A percentile compares a stretch with the other conserved stretches of the same genome.
Evolutionary conservation across 495 filamentous ascomycete genomes (phyloP).

Genomic region (Rhizodiscina lignyota): DNA sequence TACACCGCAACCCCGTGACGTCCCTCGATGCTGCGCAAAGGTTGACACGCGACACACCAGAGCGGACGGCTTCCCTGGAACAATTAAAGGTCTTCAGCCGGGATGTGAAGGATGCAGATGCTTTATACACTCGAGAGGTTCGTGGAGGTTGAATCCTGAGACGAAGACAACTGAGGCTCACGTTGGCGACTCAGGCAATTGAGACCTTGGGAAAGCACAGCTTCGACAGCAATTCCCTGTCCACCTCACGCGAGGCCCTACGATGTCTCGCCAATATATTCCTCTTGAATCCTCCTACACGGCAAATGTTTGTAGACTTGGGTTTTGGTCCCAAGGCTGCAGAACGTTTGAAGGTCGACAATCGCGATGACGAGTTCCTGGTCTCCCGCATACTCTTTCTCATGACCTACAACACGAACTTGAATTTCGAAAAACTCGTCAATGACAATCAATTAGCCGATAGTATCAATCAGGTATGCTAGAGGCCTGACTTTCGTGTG

Average conservation of each 20-base stretch:
- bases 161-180: background rate
- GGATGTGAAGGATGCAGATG: slow-evolving; percentile 48
- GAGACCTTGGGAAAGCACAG: slow-evolving; percentile 53
- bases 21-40: background rate
- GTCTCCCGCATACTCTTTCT: slow-evolving; percentile 69
- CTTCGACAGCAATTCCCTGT: slow-evolving; percentile 38
- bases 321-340: slow-evolving; percentile 56
- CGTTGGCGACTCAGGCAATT: slow-evolving; percentile 42
- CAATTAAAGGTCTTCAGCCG: slow-evolving; percentile 68
- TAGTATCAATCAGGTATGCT: slow-evolving; percentile 43
- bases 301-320: slow-evolving; percentile 70
- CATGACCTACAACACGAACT: slow-evolving; percentile 63
- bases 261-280: slow-evolving; percentile 80
- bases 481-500: background rate
- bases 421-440: slow-evolving; percentile 52
- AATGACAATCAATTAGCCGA: slow-evolving; percentile 53
- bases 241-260: slow-evolving; percentile 59
- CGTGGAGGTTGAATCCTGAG: slow-evolving; percentile 3
- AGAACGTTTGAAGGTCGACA: slow-evolving; percentile 47
- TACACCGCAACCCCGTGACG: background rate
- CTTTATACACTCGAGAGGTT: slow-evolving; percentile 68
- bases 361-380: slow-evolving; percentile 77
- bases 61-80: slow-evolving; percentile 32
- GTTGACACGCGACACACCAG: slow-evolving; percentile 7
- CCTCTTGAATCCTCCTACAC: slow-evolving; percentile 48